A percentile compares a stretch with the other conserved stretches of the same genome.
These are phyloP conservation scores for Rossbeevera mucosa DNA, from an alignment of 768 basidiomycete genomes.

Conservation along the genomic window DNA sequence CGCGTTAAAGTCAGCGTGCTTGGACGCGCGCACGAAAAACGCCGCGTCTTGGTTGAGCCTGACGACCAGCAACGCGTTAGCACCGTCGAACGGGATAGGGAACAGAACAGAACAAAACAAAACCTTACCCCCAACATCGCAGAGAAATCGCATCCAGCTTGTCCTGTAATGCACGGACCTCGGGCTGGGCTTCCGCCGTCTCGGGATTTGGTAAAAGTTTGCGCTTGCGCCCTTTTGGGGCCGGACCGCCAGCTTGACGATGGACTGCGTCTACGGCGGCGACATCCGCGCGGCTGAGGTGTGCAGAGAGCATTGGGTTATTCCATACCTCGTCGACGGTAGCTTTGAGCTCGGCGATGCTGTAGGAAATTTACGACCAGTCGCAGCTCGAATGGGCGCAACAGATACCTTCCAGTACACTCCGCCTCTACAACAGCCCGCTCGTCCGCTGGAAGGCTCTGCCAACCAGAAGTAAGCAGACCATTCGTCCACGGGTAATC, in stretches of 20 bases:
- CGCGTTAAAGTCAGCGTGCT: slow-evolving; percentile 63
- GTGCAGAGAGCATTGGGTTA: slow-evolving; percentile 52
- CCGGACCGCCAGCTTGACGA: slow-evolving; percentile 31
- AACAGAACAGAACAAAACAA: slow-evolving; percentile 1
- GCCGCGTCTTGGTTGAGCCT: slow-evolving; percentile 53
- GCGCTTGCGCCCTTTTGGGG: slow-evolving; percentile 29
- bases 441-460: slow-evolving; percentile 22
- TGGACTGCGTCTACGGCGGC: slow-evolving; percentile 36
- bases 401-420: slow-evolving; percentile 34
- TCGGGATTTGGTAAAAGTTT: slow-evolving; percentile 29
- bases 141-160: slow-evolving; percentile 50
- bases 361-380: slow-evolving; percentile 23
- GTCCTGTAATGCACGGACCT: slow-evolving; percentile 46
- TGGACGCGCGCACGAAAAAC: slow-evolving; percentile 59
- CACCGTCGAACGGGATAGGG: neutral
- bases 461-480: slow-evolving; percentile 19
- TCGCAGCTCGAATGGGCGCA: neutral
- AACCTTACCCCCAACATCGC: slow-evolving; percentile 57
- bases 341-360: slow-evolving; percentile 49
- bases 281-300: slow-evolving; percentile 53
- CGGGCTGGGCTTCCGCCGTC: slow-evolving; percentile 34
- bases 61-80: slow-evolving; percentile 1
- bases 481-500: slow-evolving; percentile 7
- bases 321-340: slow-evolving; percentile 45
- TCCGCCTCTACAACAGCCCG: slow-evolving; percentile 35